phyloP scores from a whole-genome alignment of 2,329 filamentous ascomycete genomes.

The Trichoderma afroharzianum region DNA sequence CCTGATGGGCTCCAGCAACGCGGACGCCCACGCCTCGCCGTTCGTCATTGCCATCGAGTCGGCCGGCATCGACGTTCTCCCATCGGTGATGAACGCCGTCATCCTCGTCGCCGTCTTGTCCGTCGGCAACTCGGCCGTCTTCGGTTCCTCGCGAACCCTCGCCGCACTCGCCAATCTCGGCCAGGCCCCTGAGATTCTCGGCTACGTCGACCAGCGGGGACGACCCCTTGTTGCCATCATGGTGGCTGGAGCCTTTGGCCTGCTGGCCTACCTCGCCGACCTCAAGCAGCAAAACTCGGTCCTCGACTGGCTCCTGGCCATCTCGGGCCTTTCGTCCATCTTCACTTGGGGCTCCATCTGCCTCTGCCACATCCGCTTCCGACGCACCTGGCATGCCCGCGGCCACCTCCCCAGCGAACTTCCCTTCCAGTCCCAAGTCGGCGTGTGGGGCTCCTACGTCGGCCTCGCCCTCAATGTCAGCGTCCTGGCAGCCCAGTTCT shows the following conservation, averaged over 20 bases:
- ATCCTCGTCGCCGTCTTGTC: conserved; percentile 87
- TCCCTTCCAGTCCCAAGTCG: conserved; percentile 76
- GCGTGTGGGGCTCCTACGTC: conserved; percentile 74
- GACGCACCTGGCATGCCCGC: conserved; percentile 67
- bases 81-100: conserved; percentile 87
- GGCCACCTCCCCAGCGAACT: conserved; percentile 72
- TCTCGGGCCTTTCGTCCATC: conserved; percentile 66
- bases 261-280: conserved; percentile 73
- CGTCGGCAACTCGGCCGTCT: conserved; percentile 87
- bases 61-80: conserved; percentile 74
- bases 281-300: conserved; percentile 54
- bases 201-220: conserved; percentile 78
- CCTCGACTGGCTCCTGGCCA: conserved; percentile 72
- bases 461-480: conserved; percentile 72
- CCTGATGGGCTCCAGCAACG: conserved; percentile 57
- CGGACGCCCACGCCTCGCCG: conserved; percentile 72
- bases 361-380: conserved; percentile 89
- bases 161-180: conserved; percentile 85
- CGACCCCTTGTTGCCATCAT: conserved; percentile 72
- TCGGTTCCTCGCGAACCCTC: conserved; percentile 84
- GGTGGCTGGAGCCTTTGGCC: conserved; percentile 62
- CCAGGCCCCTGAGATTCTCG: conserved; percentile 72
- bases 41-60: conserved; percentile 91
- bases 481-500: conserved; percentile 81
- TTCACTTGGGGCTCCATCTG: conserved; percentile 85